A percentile compares a stretch with the other conserved stretches of the same genome.
Evolutionary conservation across 495 filamentous ascomycete genomes (phyloP).

Genomic region (Recurvomyces mirabilis): DNA sequence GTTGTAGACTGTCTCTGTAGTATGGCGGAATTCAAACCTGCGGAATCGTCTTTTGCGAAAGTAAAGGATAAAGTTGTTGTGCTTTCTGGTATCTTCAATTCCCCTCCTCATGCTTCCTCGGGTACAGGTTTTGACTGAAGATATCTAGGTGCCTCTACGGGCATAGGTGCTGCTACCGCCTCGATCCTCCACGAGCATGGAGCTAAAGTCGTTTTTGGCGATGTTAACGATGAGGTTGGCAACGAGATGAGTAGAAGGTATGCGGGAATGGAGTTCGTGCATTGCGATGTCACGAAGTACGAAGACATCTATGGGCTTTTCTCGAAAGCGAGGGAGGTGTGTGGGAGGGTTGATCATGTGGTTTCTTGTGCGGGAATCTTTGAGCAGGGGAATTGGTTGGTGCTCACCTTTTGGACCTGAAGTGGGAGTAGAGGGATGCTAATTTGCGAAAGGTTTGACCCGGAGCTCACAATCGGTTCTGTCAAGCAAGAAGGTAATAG

Average conservation of each 20-base stretch:
- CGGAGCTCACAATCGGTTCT: background rate
- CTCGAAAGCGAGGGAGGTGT: conserved; percentile 1
- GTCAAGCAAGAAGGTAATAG: background rate
- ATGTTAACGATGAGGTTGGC: conserved; percentile 6
- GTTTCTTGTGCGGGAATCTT: conserved; percentile 14
- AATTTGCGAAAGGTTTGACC: background rate
- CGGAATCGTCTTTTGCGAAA: background rate
- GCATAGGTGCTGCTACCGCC: conserved; percentile 14
- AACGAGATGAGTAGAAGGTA: background rate
- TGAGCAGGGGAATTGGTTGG: background rate
- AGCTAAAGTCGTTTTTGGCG: conserved; percentile 15
- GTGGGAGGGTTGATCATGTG: conserved; percentile 13
- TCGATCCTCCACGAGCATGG: background rate
- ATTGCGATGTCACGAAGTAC: conserved; percentile 12
- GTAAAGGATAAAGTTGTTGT: conserved; percentile 14
- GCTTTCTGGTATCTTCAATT: conserved; percentile 12
- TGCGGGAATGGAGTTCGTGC: background rate
- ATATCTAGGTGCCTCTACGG: conserved; percentile 5
- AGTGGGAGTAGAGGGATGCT: no score
- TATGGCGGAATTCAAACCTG: conserved; percentile 5
- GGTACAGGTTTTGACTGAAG: no score
- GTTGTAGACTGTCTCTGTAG: no score
- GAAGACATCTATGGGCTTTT: conserved; percentile 13
- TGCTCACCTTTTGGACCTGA: conserved; percentile 2
- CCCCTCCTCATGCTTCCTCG: no score